Percentiles rank a stretch among this genome's conserved stretches.
Conservation (phyloP, 2,329 filamentous ascomycete species). For the Aureobasidium subglaciale region DNA sequence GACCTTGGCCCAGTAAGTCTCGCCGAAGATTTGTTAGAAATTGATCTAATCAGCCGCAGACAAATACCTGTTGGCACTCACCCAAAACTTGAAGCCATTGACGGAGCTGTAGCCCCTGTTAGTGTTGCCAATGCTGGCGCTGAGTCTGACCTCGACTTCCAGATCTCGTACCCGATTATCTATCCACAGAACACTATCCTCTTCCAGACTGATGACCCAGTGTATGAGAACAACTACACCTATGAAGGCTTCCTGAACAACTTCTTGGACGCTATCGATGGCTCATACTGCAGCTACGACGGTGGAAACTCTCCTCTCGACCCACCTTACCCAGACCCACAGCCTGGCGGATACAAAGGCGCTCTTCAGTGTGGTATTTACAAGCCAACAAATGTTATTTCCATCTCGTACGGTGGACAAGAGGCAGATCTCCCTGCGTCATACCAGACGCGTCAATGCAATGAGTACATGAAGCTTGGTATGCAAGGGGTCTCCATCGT, state of each 20-base stretch:
- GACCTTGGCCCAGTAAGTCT: slow-evolving; percentile 22
- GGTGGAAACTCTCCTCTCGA: slow-evolving; percentile 44
- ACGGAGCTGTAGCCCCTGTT: slow-evolving; percentile 33
- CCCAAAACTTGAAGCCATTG: slow-evolving; percentile 33
- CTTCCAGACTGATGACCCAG: slow-evolving; percentile 42
- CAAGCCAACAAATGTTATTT: slow-evolving; percentile 51
- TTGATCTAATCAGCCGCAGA: slow-evolving; percentile 16
- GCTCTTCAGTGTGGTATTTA: slow-evolving; percentile 39
- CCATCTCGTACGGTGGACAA: slow-evolving; percentile 52
- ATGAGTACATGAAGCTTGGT: slow-evolving; percentile 56
- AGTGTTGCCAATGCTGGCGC: slow-evolving; percentile 25
- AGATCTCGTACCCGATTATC: slow-evolving; percentile 42
- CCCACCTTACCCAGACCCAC: slow-evolving; percentile 43
- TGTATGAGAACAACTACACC: slow-evolving; percentile 34
- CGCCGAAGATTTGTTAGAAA: not conserved
- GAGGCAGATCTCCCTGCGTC: slow-evolving; percentile 53
- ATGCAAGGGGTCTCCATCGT: slow-evolving; percentile 56
- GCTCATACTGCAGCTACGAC: slow-evolving; percentile 47
- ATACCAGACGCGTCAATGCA: slow-evolving; percentile 55
- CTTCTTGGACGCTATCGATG: slow-evolving; percentile 47
- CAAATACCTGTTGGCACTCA: slow-evolving; percentile 35
- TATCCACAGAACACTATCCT: slow-evolving; percentile 41
- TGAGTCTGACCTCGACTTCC: slow-evolving; percentile 43
- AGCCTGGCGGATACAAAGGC: slow-evolving; percentile 45
- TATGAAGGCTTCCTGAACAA: slow-evolving; percentile 37